Base-by-base conservation (phyloP, 495 filamentous ascomycete species). In the Astrothelium subdiscretum region DNA sequence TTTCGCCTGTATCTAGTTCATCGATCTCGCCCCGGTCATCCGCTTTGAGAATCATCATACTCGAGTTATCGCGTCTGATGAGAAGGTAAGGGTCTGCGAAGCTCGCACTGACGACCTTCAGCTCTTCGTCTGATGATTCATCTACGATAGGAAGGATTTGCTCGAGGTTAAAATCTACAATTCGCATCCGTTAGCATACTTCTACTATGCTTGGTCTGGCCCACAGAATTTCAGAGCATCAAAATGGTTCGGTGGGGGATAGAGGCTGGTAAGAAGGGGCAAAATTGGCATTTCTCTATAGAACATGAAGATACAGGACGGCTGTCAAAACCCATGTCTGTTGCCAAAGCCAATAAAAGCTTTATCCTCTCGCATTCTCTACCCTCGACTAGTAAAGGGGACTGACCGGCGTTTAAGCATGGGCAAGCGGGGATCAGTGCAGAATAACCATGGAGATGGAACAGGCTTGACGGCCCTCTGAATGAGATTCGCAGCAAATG, bases 131-230 rank as follows among this genome's bases (percentile, higher is more conserved):
- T 0, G 84, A 90, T 54, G 89, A 88, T 67, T 96, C 94, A 65
- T 97, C 92, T 61, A 84, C 81, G 76, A 97, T 85, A 1, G 91
- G 90, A 61, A 96, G 81, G 32, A 97, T 97, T 69, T 97, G 92
- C 51, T 84, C 81, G 38, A 99, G 79, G 11, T 86, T 86, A 54
- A 97, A 77, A 70, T 96, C 90, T 92, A 67, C n/a, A 62, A 10
- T 27, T 4, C 8, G 13, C 11, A 32, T 59, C 6, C 27, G 31
- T 59, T 35, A 59, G 57, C 57, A 59, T 3, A 8, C 31, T 8
- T 35, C 26, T 24, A 22, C n/a, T 8, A 42, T 12, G 29, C 3
- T 31, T 4, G 10, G 29, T n/a, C n/a, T n/a, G n/a, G n/a, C n/a
- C n/a, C n/a, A n/a, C n/a, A n/a, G n/a, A n/a, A n/a, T n/a, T n/a